phyloP scores from a whole-genome alignment of 2,329 filamentous ascomycete species.

The Alternaria panax region DNA sequence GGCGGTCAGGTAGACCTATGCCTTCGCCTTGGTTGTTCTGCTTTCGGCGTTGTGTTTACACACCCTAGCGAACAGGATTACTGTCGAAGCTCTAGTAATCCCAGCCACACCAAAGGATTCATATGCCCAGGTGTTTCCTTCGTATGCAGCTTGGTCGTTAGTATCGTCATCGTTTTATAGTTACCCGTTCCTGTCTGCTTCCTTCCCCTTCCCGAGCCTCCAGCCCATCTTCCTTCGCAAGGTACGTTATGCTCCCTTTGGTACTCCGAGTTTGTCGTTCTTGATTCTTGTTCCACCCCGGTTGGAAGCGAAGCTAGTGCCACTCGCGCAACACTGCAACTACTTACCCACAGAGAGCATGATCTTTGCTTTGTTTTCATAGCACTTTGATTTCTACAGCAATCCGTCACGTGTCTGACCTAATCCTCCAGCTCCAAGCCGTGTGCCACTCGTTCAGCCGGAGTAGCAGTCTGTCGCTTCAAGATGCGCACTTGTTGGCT shows the following conservation, averaged over 20 bases:
- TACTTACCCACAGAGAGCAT: neutral
- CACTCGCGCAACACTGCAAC: slow-evolving; percentile 5
- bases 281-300: neutral
- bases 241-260: slow-evolving; percentile 32
- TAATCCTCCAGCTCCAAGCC: slow-evolving; percentile 28
- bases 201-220: slow-evolving; percentile 27
- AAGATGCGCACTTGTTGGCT: slow-evolving; percentile 41
- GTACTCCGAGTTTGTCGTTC: neutral
- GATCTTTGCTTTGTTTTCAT: neutral
- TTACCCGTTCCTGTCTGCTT: slow-evolving; percentile 29
- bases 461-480: slow-evolving; percentile 39
- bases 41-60: slow-evolving; percentile 30
- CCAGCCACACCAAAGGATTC: slow-evolving; percentile 38
- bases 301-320: neutral
- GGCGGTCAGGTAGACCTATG: slow-evolving; percentile 18
- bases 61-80: slow-evolving; percentile 35
- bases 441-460: slow-evolving; percentile 36
- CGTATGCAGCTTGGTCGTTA: slow-evolving; percentile 31
- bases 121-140: slow-evolving; percentile 18
- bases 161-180: slow-evolving; percentile 37
- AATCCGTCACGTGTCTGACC: slow-evolving; percentile 32
- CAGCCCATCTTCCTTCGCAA: slow-evolving; percentile 38
- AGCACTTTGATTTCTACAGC: neutral
- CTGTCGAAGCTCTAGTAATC: slow-evolving; percentile 31
- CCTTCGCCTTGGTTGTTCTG: slow-evolving; percentile 34